phyloP scores from a whole-genome alignment of 2,329 filamentous ascomycete species.

The Cytospora piceicola region DNA sequence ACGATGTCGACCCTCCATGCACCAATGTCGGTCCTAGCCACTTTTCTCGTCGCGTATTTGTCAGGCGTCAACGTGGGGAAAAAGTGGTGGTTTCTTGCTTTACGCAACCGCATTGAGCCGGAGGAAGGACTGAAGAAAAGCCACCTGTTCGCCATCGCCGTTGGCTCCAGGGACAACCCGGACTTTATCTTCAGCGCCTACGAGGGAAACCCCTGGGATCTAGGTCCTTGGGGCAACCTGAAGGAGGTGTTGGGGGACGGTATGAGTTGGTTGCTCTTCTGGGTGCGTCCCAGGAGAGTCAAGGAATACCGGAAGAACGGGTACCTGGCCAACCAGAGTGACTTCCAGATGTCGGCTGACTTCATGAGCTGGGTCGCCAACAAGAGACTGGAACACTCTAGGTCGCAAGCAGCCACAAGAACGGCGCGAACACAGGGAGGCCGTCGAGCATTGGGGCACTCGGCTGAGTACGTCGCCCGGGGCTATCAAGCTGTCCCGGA shows the following conservation, averaged over 20 bases:
- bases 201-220: background rate
- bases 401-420: background rate
- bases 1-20: background rate
- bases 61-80: background rate
- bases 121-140: background rate
- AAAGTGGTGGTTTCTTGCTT: background rate
- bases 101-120: background rate
- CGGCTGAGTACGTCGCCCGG: background rate
- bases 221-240: background rate
- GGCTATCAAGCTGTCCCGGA: background rate
- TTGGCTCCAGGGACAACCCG: background rate
- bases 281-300: slow-evolving; percentile 4
- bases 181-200: background rate
- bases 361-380: background rate
- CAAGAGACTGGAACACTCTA: background rate
- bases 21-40: background rate
- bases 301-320: background rate
- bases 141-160: slow-evolving; percentile 4
- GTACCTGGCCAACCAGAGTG: slow-evolving; percentile 2
- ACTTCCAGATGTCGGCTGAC: slow-evolving; percentile 5
- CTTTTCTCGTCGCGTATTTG: background rate
- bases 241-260: background rate
- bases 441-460: background rate
- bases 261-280: background rate
- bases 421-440: background rate